Evolutionary conservation across 129 eudicot genomes (phyloP).

Genomic region (Arctium minus): DNA sequence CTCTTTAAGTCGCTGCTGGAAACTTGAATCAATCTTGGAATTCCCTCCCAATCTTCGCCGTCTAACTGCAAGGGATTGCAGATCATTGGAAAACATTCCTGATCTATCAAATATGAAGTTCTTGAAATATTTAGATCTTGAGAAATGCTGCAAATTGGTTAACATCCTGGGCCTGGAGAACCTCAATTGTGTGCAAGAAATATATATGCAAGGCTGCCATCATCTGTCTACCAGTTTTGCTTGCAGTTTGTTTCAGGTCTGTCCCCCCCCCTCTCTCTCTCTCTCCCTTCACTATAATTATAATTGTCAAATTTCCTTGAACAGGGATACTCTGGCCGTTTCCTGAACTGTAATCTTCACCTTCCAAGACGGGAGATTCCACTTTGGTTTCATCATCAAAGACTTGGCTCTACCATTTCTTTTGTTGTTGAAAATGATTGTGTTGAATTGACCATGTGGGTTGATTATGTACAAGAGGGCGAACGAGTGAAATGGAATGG

Average conservation of each 20-base stretch:
- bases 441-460: not conserved
- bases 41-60: conserved; percentile 39
- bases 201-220: conserved; percentile 40
- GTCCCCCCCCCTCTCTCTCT: not conserved
- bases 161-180: conserved; percentile 47
- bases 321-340: not conserved
- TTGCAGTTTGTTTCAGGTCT: conserved; percentile 32
- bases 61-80: conserved; percentile 21
- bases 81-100: conserved; percentile 4
- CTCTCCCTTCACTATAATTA: not conserved
- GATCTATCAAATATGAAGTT: conserved; percentile 34
- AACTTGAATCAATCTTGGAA: conserved; percentile 33
- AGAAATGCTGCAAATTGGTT: conserved; percentile 31
- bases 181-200: conserved; percentile 36
- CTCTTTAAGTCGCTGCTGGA: conserved; percentile 21
- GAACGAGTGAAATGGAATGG: not conserved
- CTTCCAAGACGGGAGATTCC: not conserved
- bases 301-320: not conserved
- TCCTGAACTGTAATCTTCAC: not conserved
- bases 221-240: conserved; percentile 20
- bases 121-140: conserved; percentile 31
- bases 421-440: not conserved
- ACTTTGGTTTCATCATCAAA: not conserved
- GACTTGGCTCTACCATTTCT: not conserved
- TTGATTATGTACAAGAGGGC: not conserved